Evolutionary conservation across 2,329 filamentous ascomycete species (phyloP), one percentile per base, ranked within the genome.

Genomic region (Ophiostoma pallidulum): DNA sequence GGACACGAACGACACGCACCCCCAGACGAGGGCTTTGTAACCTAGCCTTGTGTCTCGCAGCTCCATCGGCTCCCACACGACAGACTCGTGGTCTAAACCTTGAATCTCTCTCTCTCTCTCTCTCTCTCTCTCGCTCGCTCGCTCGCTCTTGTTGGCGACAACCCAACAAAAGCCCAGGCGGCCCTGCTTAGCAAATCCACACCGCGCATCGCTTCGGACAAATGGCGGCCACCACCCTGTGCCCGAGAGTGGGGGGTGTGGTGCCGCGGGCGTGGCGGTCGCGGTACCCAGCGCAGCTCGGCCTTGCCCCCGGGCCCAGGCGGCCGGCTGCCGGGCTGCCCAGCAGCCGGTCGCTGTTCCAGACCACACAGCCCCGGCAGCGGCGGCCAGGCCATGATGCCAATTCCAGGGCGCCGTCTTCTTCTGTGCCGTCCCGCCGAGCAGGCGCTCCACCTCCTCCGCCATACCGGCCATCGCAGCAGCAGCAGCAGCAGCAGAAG

Each of bases 361-460:
- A 44, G 16, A 41, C 45, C 14, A 41, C 51, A 7, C 8, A 28
- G 35, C 41, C 38, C 2, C 48, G 74, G 68, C 75, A 26, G 29
- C 35, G 36, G 40, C 39, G 22, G 26, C 26, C 39, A 4, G 18
- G 26, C 16, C n/a, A 20, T 12, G 19, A 18, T 12, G 22, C 19
- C 6, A 10, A 19, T 10, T 8, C n/a, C 4, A 12, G 35, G 31
- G 6, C 12, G 12, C 31, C 31, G 4, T 28, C 24, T 10, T 28
- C 24, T 28, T 28, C 24, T 28, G 5, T 10, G 24, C 24, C 24
- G 24, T 6, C 24, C 31, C 31, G 31, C 31, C 31, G 6, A 10
- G 31, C 31, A 33, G 31, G 12, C 24, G 24, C 24, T 10, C 24
- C 24, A 10, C 10, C 24, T 28, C 24, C 24, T 28, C 24, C 24